Evolutionary conservation across 192 early-diverging fungal genomes (phyloP).

Genomic region (Ambispora gerdemannii): DNA sequence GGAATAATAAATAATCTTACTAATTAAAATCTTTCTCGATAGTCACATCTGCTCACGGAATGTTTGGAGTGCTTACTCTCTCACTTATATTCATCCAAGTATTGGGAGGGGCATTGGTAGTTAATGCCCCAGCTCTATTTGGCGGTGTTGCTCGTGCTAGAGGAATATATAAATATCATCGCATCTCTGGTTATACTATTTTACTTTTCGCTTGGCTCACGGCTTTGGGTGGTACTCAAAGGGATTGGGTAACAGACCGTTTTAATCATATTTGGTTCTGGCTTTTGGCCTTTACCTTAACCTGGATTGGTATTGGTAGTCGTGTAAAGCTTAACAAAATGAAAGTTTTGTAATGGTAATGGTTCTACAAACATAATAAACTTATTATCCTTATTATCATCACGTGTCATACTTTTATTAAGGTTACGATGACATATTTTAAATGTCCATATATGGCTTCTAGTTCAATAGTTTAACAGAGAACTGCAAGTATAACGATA

Average conservation of each 20-base stretch:
- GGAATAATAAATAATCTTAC: conserved; percentile 20
- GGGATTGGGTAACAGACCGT: conserved; percentile 26
- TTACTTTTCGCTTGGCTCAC: conserved; percentile 36
- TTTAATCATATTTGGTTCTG: conserved; percentile 30
- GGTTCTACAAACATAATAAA: too few species aligned
- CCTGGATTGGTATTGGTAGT: not conserved
- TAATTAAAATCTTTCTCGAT: not conserved
- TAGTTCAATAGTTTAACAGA: too few species aligned
- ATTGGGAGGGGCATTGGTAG: conserved; percentile 34
- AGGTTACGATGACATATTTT: too few species aligned
- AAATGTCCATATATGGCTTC: too few species aligned
- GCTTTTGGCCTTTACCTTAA: conserved; percentile 5
- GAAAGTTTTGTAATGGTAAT: too few species aligned
- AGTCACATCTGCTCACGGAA: conserved; percentile 31
- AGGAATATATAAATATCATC: conserved; percentile 41
- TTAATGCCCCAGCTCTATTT: conserved; percentile 30
- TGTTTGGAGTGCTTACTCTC: conserved; percentile 35
- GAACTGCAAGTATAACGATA: too few species aligned
- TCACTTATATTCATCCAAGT: conserved; percentile 33
- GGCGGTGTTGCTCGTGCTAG: conserved; percentile 34
- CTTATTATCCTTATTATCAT: too few species aligned
- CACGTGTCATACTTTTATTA: too few species aligned
- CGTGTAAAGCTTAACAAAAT: conserved; percentile 7
- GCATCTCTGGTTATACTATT: conserved; percentile 37
- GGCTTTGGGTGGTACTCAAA: conserved; percentile 37